A percentile compares a stretch with the other conserved stretches of the same genome.
These are phyloP conservation scores for Morella rubra DNA, from an alignment of 306 rosid species.

Conservation along the genomic window DNA sequence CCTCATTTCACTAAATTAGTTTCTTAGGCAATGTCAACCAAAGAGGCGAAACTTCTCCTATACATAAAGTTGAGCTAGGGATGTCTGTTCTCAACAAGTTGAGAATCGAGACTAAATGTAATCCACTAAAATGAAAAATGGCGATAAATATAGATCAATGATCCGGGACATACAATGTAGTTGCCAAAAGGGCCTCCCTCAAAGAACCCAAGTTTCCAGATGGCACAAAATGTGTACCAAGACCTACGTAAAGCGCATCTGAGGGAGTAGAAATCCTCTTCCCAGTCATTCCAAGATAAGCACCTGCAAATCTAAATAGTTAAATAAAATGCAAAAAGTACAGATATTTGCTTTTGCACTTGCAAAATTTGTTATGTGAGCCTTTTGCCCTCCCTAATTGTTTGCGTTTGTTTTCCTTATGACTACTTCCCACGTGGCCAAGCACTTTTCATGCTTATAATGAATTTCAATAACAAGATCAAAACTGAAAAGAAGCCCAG, in stretches of 20 bases:
- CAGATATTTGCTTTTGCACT: constrained; percentile 4
- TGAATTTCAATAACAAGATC: constrained; percentile 18
- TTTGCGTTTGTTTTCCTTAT: constrained; percentile 1
- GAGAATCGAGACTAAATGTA: neutral
- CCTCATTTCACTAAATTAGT: constrained; percentile 5
- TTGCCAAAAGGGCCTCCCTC: constrained; percentile 83
- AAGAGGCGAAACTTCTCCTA: neutral
- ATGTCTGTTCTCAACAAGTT: neutral
- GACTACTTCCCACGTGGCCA: constrained; percentile 17
- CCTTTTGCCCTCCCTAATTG: constrained; percentile 11
- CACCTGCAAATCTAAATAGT: constrained; percentile 46
- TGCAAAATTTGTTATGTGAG: neutral
- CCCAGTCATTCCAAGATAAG: constrained; percentile 95
- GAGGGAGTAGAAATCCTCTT: constrained; percentile 81
- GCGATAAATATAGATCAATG: constrained; percentile 18
- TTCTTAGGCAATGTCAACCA: neutral
- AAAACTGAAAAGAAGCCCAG: neutral
- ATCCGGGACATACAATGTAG: constrained; percentile 62
- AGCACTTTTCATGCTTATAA: constrained; percentile 7
- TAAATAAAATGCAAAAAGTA: neutral
- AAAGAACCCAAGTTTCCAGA: constrained; percentile 75
- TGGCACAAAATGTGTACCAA: constrained; percentile 92
- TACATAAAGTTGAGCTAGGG: neutral
- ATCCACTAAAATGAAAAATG: constrained; percentile 7
- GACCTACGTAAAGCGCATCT: constrained; percentile 84